A percentile compares a stretch with the other conserved stretches of the same genome.
Conservation (phyloP, 306 rosid species). For the Cucumis hystrix region DNA sequence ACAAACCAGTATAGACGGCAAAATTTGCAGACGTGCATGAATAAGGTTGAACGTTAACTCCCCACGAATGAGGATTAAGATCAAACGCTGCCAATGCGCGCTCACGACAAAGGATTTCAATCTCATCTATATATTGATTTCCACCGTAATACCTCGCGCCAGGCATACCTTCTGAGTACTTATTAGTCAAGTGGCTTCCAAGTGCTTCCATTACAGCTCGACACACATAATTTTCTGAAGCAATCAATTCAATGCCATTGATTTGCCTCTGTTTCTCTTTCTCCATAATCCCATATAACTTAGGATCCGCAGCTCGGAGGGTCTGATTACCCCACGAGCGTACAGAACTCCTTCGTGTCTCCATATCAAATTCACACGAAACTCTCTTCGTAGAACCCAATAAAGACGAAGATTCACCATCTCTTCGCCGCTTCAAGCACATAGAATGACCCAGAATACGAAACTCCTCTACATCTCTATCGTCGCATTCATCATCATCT, state of each 20-base stretch:
- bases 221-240: conserved; percentile 86
- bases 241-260: conserved; percentile 73
- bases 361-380: conserved; percentile 37
- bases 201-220: conserved; percentile 82
- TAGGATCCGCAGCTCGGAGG: conserved; percentile 54
- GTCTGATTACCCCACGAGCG: conserved; percentile 65
- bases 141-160: conserved; percentile 77
- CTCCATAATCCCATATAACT: conserved; percentile 57
- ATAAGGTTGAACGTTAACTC: conserved; percentile 89
- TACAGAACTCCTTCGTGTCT: conserved; percentile 40
- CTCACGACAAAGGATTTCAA: conserved; percentile 63
- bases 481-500: conserved; percentile 26
- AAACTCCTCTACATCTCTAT: conserved; percentile 61
- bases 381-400: conserved; percentile 22
- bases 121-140: conserved; percentile 72
- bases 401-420: conserved; percentile 43
- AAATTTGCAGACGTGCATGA: conserved; percentile 93
- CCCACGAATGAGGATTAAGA: conserved; percentile 61
- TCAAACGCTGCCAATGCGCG: conserved; percentile 67
- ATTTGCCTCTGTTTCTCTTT: conserved; percentile 68
- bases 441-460: conserved; percentile 76
- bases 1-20: conserved; percentile 73
- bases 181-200: conserved; percentile 84
- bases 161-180: conserved; percentile 90
- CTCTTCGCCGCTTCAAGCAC: conserved; percentile 71